These are phyloP conservation scores for Barnettozyma salicaria DNA, from an alignment of 805 yeast species.

Conservation along the genomic window DNA sequence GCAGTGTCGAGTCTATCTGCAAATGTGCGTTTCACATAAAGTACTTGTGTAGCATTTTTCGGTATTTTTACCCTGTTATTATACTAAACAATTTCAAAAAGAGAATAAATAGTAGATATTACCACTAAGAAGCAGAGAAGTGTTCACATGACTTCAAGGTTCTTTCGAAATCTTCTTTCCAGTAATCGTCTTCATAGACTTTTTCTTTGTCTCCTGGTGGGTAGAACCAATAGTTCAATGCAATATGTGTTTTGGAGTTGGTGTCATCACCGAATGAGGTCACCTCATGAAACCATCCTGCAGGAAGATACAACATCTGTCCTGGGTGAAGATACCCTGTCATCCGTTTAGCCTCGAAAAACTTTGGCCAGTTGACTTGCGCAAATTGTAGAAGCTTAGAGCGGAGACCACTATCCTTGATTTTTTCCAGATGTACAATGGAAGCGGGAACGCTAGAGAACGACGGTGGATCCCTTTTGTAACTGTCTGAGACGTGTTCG, in stretches of 20 bases:
- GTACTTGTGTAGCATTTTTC: too few relatives aligned
- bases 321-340: slow-evolving; percentile 52
- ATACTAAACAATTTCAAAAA: too few relatives aligned
- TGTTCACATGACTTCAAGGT: slow-evolving; percentile 32
- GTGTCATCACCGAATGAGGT: slow-evolving; percentile 46
- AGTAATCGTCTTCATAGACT: slow-evolving; percentile 45
- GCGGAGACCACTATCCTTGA: slow-evolving; percentile 28
- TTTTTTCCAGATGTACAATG: slow-evolving; percentile 52
- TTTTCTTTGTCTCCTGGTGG: slow-evolving; percentile 44
- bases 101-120: too few relatives aligned
- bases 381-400: slow-evolving; percentile 32
- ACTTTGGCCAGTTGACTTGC: slow-evolving; percentile 41
- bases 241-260: slow-evolving; percentile 41
- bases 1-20: too few relatives aligned
- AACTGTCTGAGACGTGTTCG: slow-evolving; percentile 15
- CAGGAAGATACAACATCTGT: slow-evolving; percentile 62
- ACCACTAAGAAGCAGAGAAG: slow-evolving; percentile 1
- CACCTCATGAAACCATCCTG: slow-evolving; percentile 83
- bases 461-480: slow-evolving; percentile 56
- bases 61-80: too few relatives aligned
- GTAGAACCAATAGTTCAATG: slow-evolving; percentile 69
- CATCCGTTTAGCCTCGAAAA: slow-evolving; percentile 36
- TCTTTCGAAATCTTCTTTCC: slow-evolving; percentile 46
- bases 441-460: slow-evolving; percentile 61
- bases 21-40: too few relatives aligned